A percentile compares a stretch with the other conserved stretches of the same genome.
Conservation (phyloP, 805 yeast genomes). For the Scheffersomyces lignosus region DNA sequence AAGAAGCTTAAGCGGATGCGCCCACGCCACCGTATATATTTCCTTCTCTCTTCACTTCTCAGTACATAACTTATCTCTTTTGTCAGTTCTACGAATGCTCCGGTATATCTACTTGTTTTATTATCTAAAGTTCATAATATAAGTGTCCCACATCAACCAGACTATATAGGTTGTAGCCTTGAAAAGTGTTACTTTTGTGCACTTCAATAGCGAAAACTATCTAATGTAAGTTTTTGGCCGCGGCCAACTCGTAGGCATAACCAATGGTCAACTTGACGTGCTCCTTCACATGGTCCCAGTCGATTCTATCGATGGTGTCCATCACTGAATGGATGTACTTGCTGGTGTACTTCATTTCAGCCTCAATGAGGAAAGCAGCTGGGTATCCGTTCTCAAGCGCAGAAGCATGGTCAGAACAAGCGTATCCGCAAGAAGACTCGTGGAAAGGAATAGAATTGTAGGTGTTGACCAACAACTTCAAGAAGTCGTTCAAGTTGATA, state of each 20-base stretch:
- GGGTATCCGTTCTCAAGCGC: conserved; percentile 85
- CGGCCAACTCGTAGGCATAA: conserved; percentile 62
- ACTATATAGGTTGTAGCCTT: too few species aligned
- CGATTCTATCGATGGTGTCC: conserved; percentile 81
- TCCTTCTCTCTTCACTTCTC: too few species aligned
- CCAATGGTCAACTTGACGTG: conserved; percentile 79
- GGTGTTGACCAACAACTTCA: conserved; percentile 57
- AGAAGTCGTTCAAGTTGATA: conserved; percentile 52
- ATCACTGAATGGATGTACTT: conserved; percentile 72
- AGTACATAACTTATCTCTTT: too few species aligned
- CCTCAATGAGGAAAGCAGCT: conserved; percentile 77
- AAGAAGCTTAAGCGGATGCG: too few species aligned
- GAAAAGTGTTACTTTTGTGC: too few species aligned
- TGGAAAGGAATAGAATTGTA: conserved; percentile 70
- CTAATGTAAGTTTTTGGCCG: conserved; percentile 16
- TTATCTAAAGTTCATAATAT: conserved; percentile 1
- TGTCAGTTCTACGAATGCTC: neutral
- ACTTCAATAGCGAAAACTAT: too few species aligned
- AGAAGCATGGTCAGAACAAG: conserved; percentile 91
- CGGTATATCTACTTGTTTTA: neutral
- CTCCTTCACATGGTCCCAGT: conserved; percentile 75
- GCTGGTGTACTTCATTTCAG: conserved; percentile 61
- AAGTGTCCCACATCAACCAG: too few species aligned
- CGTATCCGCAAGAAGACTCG: conserved; percentile 84
- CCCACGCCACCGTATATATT: too few species aligned